phyloP scores from a whole-genome alignment of 2,329 filamentous ascomycete species.

The Akanthomyces dipterigenus region DNA sequence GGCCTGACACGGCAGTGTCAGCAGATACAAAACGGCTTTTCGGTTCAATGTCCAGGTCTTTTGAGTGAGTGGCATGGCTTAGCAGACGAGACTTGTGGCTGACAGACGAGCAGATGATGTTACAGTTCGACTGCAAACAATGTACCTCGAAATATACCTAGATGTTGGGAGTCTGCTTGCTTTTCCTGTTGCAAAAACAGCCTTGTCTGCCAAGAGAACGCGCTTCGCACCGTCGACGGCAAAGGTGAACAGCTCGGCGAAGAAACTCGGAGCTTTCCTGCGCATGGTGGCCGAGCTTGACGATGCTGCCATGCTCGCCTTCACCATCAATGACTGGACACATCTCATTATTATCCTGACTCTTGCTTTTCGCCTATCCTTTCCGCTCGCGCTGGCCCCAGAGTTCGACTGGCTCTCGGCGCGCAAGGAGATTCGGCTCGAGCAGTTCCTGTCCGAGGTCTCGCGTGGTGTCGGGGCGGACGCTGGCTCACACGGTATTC shows the following conservation, averaged over 20 bases:
- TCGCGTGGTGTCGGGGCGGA: background rate
- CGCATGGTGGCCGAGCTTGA: slow-evolving; percentile 5
- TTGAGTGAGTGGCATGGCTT: background rate
- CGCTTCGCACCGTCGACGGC: background rate
- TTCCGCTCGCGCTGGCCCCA: slow-evolving; percentile 4
- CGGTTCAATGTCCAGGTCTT: background rate
- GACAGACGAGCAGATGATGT: background rate
- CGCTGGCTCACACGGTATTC: background rate
- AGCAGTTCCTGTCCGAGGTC: background rate
- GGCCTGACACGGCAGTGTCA: slow-evolving; percentile 2
- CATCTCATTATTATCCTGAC: slow-evolving; percentile 8
- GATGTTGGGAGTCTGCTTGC: slow-evolving; percentile 11
- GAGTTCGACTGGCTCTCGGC: slow-evolving; percentile 2
- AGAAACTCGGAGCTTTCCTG: slow-evolving; percentile 7
- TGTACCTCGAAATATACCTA: slow-evolving; percentile 13
- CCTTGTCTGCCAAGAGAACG: background rate
- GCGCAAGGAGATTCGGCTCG: slow-evolving; percentile 1
- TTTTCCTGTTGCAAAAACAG: slow-evolving; percentile 10
- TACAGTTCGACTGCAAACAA: slow-evolving; percentile 4
- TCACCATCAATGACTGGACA: slow-evolving; percentile 12
- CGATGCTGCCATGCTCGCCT: slow-evolving; percentile 3
- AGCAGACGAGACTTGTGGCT: background rate
- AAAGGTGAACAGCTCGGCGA: background rate
- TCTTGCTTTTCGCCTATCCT: slow-evolving; percentile 7
- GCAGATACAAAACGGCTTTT: background rate